phyloP scores from a whole-genome alignment of 2,329 filamentous ascomycete genomes.

The Lecanicillium sp. region DNA sequence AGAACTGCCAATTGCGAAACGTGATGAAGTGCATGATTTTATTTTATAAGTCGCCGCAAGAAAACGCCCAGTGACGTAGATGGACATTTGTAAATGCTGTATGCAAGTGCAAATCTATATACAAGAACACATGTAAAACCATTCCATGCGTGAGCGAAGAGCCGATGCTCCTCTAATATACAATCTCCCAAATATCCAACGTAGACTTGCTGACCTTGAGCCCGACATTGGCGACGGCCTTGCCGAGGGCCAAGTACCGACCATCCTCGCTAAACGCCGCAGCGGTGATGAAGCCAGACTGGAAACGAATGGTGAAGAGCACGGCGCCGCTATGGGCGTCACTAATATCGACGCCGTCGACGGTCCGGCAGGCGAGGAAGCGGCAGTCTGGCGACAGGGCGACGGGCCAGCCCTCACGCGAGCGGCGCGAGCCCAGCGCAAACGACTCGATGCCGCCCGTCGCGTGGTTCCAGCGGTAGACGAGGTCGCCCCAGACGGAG shows the following conservation, averaged over 20 bases:
- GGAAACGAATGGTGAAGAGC: conserved; percentile 21
- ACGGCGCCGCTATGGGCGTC: conserved; percentile 25
- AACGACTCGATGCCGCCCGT: conserved; percentile 22
- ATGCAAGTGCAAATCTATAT: no score
- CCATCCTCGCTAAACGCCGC: conserved; percentile 24
- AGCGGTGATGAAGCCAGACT: conserved; percentile 20
- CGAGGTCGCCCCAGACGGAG: conserved; percentile 25
- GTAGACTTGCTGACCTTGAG: conserved; percentile 16
- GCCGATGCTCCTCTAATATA: no score
- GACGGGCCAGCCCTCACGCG: conserved; percentile 26
- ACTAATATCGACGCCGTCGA: conserved; percentile 26
- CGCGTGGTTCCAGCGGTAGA: conserved; percentile 25
- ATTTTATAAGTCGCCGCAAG: no score
- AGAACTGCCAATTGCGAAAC: no score
- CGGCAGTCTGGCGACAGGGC: conserved; percentile 26
- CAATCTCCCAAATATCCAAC: conserved; percentile 20
- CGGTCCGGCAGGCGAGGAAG: conserved; percentile 25
- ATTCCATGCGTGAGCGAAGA: no score
- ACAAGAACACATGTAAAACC: no score
- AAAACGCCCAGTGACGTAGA: no score
- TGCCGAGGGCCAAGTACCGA: conserved; percentile 21
- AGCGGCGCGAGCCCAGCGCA: conserved; percentile 20
- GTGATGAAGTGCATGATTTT: no score
- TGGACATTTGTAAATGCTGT: no score
- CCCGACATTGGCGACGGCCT: conserved; percentile 16